phyloP scores from a whole-genome alignment of 345 rosid species.

The Eucalyptus victrix region DNA sequence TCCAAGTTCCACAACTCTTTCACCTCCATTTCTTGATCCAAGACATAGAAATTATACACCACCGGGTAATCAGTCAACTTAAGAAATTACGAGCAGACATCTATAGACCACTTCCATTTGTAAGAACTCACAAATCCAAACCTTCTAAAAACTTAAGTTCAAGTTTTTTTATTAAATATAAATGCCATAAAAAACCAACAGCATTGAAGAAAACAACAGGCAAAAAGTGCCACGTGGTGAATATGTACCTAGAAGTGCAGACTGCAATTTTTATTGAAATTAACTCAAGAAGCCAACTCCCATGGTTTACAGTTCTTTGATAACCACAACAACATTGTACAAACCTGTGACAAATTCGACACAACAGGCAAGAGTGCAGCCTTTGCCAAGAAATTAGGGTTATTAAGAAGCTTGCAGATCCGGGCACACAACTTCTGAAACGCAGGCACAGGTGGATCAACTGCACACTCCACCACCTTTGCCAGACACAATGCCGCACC shows the following conservation, averaged over 20 bases:
- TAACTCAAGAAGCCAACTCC: background rate
- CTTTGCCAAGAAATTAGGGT: conserved; percentile 71
- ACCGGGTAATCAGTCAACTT: background rate
- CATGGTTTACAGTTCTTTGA: background rate
- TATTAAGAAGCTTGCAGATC: conserved; percentile 83
- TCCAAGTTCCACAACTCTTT: background rate
- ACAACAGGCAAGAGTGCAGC: conserved; percentile 76
- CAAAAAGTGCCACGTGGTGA: background rate
- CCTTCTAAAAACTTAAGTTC: background rate
- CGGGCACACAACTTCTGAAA: conserved; percentile 85
- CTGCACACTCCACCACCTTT: conserved; percentile 76
- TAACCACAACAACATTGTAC: background rate
- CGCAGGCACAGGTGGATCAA: conserved; percentile 38
- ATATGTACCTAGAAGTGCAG: background rate
- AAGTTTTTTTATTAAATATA: background rate
- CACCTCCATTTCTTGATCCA: background rate
- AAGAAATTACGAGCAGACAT: background rate
- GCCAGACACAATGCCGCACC: conserved; percentile 92
- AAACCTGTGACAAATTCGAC: conserved; percentile 78
- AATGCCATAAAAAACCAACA: background rate
- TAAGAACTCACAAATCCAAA: background rate
- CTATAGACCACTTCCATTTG: background rate
- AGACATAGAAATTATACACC: background rate
- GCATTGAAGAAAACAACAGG: background rate
- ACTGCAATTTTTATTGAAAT: background rate